Conservation (phyloP, 2,329 filamentous ascomycete genomes). For the Pseudopithomyces chartarum region DNA sequence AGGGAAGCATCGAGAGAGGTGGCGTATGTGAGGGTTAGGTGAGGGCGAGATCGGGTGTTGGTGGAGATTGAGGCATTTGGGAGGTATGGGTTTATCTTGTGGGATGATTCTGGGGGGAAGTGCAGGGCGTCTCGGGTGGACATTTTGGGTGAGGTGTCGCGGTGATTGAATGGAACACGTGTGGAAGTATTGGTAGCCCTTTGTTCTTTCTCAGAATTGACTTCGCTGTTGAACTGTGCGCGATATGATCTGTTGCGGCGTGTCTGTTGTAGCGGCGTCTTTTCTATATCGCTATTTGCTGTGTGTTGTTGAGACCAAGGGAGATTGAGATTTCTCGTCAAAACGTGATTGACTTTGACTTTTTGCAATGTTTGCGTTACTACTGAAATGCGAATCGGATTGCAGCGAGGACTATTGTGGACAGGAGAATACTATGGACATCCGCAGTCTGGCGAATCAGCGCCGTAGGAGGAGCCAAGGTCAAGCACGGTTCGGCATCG, state of each 20-base stretch:
- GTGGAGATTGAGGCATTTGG: conserved; percentile 30
- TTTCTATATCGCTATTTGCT: too few relatives aligned
- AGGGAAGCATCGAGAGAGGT: conserved; percentile 85
- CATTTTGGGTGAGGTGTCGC: conserved; percentile 9
- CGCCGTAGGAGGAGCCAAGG: conserved; percentile 7
- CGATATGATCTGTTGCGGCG: too few relatives aligned
- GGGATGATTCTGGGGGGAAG: conserved; percentile 51
- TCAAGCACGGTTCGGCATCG: conserved; percentile 4
- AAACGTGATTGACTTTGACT: neutral
- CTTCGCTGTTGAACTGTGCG: too few relatives aligned
- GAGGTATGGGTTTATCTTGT: conserved; percentile 59
- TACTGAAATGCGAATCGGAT: neutral
- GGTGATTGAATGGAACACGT: neutral
- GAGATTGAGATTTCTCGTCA: too few relatives aligned
- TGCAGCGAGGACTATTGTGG: too few relatives aligned
- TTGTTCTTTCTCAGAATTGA: neutral
- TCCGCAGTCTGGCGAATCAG: conserved; percentile 4
- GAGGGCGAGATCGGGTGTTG: conserved; percentile 14
- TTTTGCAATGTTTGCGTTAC: neutral
- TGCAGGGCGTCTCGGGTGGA: conserved; percentile 29
- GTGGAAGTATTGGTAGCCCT: neutral
- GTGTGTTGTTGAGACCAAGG: too few relatives aligned
- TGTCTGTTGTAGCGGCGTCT: too few relatives aligned
- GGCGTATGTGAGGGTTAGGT: conserved; percentile 80
- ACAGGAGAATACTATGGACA: neutral